Base-by-base conservation (phyloP, 495 filamentous ascomycete species). In the Hamigera avellanea region DNA sequence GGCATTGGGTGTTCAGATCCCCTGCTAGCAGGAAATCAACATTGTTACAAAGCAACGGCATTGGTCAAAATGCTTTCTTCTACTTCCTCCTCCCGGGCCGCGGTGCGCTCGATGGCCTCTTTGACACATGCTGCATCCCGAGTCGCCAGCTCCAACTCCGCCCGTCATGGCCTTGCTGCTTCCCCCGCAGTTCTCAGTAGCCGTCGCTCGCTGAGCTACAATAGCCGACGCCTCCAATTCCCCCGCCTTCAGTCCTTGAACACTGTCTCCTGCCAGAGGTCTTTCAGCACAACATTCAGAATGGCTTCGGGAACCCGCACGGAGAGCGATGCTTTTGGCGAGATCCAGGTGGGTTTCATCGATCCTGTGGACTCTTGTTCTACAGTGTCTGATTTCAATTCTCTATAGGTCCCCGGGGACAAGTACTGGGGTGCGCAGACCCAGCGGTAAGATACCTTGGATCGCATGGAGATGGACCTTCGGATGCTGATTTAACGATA, bases 381-480 rank as follows among this genome's bases (percentile, higher is more conserved):
- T 19, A 37, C 35, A 44, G n/a, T 13, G 40, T 36, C 51, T 58
- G 39, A 62, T 30, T 32, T 17, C 15, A 33, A 35, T 23, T 39
- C 16, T 35, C 28, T 33, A 18, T 69, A 86, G 68, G 93, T 98
- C 41, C 73, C 83, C 28, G 72, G 76, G 36, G 86, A 91, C 78
- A 93, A 83, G 70, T 98, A 98, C 73, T 98, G 93, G 91, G 91
- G 91, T 55, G 91, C 91, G 33, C 91, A 98, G 67, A 98, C 91
- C 42, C 83, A 98, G 73, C 78, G 91, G 62, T 75, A 72, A 54
- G 69, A 38, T 26, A 39, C 32, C 19, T n/a, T 9, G n/a, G 19
- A 26, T 19, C 12, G 16, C 23, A 33, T 19, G 5, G 21, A 23
- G 9, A 23, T 23, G 21, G 21, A 23, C 21, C 21, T 23, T 23